Base-by-base conservation (phyloP, 495 filamentous ascomycete genomes). In the Annulohypoxylon moriforme region DNA sequence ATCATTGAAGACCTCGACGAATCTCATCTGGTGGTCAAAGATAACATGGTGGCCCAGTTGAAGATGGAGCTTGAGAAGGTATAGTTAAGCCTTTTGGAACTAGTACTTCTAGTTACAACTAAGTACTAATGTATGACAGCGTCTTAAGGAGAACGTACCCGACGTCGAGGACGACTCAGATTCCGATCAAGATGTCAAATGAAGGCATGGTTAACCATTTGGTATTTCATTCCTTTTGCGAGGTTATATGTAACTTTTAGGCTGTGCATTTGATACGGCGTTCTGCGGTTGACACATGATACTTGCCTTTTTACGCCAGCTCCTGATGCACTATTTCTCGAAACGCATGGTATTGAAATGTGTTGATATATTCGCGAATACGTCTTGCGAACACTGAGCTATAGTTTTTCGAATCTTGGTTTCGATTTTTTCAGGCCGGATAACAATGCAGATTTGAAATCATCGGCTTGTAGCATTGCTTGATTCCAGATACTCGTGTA, bases 401-500 rank as follows among this genome's bases (percentile, higher is more conserved):
- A 98, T 60, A 98, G 80, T 82, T 98, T 99, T 80, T 90, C 91
- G 85, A 97, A 99, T 9, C 81, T 92, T 10, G 93, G 89, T 72
- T 89, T 95, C 69, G 85, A 89, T 86, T 92, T 97, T 82, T 92
- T 83, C 59, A 97, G 76, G 1, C 92, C 93, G 6, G 91, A 91
- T 65, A 91, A 68, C 76, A 97, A 80, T 0, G 96, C 94, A 53
- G 84, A 81, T 70, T 86, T 77, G 8, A 97, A 84, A 85, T 99
- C 96, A 59, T 83, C 82, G 5, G 92, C 91, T 84, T 98, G 95
- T 65, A 98, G 74, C 67, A 91, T 90, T 3, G 89, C 91, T 60
- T 87, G 84, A 74, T 99, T 99, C 96, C 94, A 98, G 1, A 94
- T 84, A 8, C 85, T 83, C 11, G 93, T 96, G 82, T 97, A 98